These are phyloP conservation scores for Cercospora zeina DNA, from an alignment of 2,329 filamentous ascomycete species.

Conservation along the genomic window DNA sequence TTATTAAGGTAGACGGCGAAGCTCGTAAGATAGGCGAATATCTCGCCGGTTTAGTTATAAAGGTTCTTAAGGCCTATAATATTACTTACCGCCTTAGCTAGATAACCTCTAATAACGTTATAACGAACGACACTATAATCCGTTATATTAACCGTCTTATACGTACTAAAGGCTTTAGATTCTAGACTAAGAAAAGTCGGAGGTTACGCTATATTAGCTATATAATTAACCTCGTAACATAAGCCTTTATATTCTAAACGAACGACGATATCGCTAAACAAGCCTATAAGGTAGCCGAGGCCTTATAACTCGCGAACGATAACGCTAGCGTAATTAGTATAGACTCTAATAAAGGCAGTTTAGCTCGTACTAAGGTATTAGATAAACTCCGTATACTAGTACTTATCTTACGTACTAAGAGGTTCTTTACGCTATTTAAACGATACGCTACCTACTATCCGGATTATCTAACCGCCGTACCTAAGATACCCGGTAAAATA, in stretches of 20 bases:
- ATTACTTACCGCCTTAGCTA: neutral
- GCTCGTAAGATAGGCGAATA: no score
- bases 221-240: neutral
- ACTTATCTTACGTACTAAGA: no score
- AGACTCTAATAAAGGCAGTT: neutral
- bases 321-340: neutral
- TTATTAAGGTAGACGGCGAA: no score
- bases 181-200: neutral
- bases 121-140: slow-evolving; percentile 1
- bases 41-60: neutral
- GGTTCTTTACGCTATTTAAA: neutral
- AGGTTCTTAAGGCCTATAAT: slow-evolving; percentile 1
- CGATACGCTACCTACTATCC: neutral
- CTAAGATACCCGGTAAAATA: no score
- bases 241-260: neutral
- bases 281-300: neutral
- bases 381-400: neutral
- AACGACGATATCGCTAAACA: neutral
- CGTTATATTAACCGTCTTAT: neutral
- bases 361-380: neutral
- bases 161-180: neutral
- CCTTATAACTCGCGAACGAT: neutral
- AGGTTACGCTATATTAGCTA: slow-evolving; percentile 8
- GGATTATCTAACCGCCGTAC: neutral
- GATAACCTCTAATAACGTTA: slow-evolving; percentile 13